Percentiles rank a stretch among this genome's conserved stretches.
Conservation (phyloP, 2,329 filamentous ascomycete genomes). For the Cordyceps cicadae region DNA sequence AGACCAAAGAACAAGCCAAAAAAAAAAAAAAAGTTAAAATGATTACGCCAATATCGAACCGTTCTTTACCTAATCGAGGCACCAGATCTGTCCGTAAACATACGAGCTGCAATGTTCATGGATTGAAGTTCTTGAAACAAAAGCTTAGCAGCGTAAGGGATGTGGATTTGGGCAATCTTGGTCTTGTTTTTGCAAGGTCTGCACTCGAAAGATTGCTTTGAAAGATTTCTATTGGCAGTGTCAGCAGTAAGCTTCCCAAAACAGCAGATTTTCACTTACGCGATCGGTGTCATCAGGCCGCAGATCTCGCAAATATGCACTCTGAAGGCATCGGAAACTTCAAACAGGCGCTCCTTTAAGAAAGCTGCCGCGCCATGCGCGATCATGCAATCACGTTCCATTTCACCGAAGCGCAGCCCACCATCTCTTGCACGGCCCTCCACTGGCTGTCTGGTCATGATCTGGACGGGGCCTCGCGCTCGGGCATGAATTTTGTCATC, state of each 20-base stretch:
- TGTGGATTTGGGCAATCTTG: slow-evolving; percentile 94
- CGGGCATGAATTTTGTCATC: slow-evolving; percentile 99
- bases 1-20: not conserved
- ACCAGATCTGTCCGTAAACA: slow-evolving; percentile 85
- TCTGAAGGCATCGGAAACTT: slow-evolving; percentile 94
- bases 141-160: slow-evolving; percentile 94
- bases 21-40: not conserved
- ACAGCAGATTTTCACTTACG: slow-evolving; percentile 54
- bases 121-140: slow-evolving; percentile 96
- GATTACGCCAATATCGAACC: not conserved
- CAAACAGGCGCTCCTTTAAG: slow-evolving; percentile 93
- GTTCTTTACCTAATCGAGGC: slow-evolving; percentile 55
- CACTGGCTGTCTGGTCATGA: slow-evolving; percentile 92
- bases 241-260: slow-evolving; percentile 22
- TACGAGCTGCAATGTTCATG: slow-evolving; percentile 96
- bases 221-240: slow-evolving; percentile 60
- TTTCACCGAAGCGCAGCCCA: slow-evolving; percentile 98
- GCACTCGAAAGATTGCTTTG: slow-evolving; percentile 94
- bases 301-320: slow-evolving; percentile 99
- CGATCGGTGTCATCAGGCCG: slow-evolving; percentile 96
- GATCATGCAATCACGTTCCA: slow-evolving; percentile 99
- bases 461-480: slow-evolving; percentile 91
- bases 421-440: slow-evolving; percentile 97
- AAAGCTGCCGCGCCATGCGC: slow-evolving; percentile 96
- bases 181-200: slow-evolving; percentile 99